Evolutionary conservation across 73 alveolate species (phyloP), one percentile per base, ranked within the genome.

Genomic region (Paramecium sexaurelia): DNA sequence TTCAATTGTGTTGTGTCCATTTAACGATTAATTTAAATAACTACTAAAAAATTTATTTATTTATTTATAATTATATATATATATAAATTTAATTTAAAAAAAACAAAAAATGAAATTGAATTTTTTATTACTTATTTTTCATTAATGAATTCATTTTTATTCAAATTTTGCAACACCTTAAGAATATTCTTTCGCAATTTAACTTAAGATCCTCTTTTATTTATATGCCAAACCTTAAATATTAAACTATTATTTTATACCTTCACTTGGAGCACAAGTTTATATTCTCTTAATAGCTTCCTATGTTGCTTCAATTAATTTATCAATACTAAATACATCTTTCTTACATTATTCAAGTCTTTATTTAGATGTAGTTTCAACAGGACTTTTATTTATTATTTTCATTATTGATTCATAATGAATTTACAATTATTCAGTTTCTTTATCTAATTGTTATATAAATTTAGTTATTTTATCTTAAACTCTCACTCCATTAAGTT

Each of bases 211-310:
- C n/a, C 43, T 61, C 83, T 61, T 61, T 20, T 61, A 24, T 27
- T 32, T 26, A 61, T 2, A 61, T 26, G 83, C 43, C 43, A 29
- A 61, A 10, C 83, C 83, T 61, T 8, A n/a, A 61, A 22, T 1
- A 61, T 26, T 3, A 8, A 0, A 51, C 2, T 17, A 51, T 24
- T 11, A 6, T 1, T 0, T 10, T n/a, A 29, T 61, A 61, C 83
- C 83, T 26, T 61, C 47, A 61, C 83, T 61, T 61, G 83, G 83
- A 29, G 83, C 83, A 61, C 83, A 61, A 61, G 83, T 61, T 29
- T 61, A 13, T 1, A 61, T 61, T 26, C 83, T 7, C n/a, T 32
- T 24, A 7, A 61, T 13, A 26, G 83, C 83, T 26, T 61, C 83
- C 7, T 61, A 9, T 61, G 83, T 26, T 2, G 83, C 83, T 2